Evolutionary conservation across 2,329 filamentous ascomycete genomes (phyloP).

Genomic region (Colletotrichum gigasporum): DNA sequence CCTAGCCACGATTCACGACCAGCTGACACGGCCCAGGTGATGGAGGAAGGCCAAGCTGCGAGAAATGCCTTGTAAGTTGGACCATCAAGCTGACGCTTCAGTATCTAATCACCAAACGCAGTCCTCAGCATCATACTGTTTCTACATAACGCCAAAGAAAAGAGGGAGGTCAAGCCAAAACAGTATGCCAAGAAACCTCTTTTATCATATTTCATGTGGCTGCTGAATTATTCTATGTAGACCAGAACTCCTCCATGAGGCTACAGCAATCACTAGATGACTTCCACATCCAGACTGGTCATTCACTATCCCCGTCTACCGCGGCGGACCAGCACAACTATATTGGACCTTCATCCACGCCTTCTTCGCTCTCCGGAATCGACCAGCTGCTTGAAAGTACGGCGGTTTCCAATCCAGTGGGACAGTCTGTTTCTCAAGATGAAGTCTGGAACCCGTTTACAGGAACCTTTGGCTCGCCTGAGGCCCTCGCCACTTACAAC

Average conservation of each 20-base stretch:
- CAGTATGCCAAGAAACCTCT: background rate
- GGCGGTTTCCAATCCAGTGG: background rate
- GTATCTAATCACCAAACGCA: background rate
- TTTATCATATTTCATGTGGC: too few relatives aligned
- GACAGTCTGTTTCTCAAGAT: background rate
- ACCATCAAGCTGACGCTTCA: background rate
- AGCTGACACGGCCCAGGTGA: background rate
- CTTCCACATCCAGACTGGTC: background rate
- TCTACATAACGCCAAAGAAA: constrained; percentile 11
- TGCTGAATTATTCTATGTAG: too few relatives aligned
- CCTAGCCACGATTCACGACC: too few relatives aligned
- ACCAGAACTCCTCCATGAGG: background rate
- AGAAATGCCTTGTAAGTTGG: constrained; percentile 1
- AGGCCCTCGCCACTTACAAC: background rate
- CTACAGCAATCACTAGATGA: background rate
- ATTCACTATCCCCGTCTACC: background rate
- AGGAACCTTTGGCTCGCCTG: background rate
- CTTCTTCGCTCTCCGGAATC: background rate
- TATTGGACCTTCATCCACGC: background rate
- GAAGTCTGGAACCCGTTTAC: background rate
- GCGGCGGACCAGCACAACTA: background rate
- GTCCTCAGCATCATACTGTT: background rate
- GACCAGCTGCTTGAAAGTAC: background rate
- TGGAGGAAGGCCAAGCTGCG: constrained; percentile 15
- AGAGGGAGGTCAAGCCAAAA: constrained; percentile 9